Percentiles rank a stretch among this genome's conserved stretches.
These are phyloP conservation scores for Aspergillus baeticus DNA, from an alignment of 495 filamentous ascomycete species.

Conservation along the genomic window DNA sequence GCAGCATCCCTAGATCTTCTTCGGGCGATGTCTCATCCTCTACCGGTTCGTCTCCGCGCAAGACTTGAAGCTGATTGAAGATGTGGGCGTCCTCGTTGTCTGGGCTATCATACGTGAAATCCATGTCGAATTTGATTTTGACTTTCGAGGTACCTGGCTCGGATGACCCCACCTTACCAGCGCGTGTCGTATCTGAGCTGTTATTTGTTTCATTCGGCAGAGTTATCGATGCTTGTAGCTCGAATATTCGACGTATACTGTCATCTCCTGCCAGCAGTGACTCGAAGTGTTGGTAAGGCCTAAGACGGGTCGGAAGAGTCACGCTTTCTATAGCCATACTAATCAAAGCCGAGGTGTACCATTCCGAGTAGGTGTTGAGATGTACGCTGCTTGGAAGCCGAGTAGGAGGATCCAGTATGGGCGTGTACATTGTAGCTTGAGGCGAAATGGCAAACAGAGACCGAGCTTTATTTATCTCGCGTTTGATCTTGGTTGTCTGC, in stretches of 20 bases:
- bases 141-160: conserved; percentile 20
- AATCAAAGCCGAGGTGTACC: conserved; percentile 80
- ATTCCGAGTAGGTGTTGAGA: conserved; percentile 65
- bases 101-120: conserved; percentile 51
- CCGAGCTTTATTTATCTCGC: conserved; percentile 67
- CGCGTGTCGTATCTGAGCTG: conserved; percentile 11
- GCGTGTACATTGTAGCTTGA: conserved; percentile 75
- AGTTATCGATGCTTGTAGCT: conserved; percentile 57
- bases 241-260: conserved; percentile 78
- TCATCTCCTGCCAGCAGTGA: conserved; percentile 67
- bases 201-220: conserved; percentile 18
- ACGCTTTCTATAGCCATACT: conserved; percentile 76
- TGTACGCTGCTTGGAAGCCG: conserved; percentile 58
- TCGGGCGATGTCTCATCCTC: conserved; percentile 27
- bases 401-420: conserved; percentile 62
- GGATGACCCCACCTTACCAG: neutral
- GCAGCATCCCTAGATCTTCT: conserved; percentile 29
- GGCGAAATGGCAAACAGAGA: conserved; percentile 64
- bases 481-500: conserved; percentile 30
- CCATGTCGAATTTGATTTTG: conserved; percentile 52
- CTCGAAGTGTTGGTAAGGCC: conserved; percentile 59
- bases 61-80: conserved; percentile 60
- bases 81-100: conserved; percentile 46
- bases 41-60: conserved; percentile 40
- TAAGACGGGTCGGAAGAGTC: conserved; percentile 73